Evolutionary conservation across 192 early-diverging fungal species (phyloP), one percentile per base, ranked within the genome.

Genomic region (Spinellus fusiger): DNA sequence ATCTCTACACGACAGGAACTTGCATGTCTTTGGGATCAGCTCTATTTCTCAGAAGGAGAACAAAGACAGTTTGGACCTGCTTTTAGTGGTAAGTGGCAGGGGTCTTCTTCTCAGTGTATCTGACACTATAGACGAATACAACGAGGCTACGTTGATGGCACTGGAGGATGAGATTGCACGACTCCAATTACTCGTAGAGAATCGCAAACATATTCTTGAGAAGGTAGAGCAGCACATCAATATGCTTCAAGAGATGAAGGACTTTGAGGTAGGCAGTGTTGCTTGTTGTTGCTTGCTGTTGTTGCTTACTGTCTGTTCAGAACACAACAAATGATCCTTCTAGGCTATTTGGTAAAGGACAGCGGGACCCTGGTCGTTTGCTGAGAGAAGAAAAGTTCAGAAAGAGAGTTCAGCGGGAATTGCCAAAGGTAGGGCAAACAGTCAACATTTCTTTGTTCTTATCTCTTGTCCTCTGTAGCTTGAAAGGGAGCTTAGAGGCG

Each of bases 351-450:
- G 63, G 69, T 32, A 71, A 65, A 34, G 69, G 69, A 1, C 62
- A 77, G 29, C 62, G 76, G 7, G 78, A 77, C 37, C 78, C 78
- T 25, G 78, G 78, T 27, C 75, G 78, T 16, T 56, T 80, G 1
- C 59, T 80, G 16, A 63, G 75, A 3, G 78, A 80, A 33, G 78
- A 80, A 60, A 80, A 77, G 59, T 75, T 75, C 35, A 64, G 78
- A 34, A 77, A 74, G 51, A 32, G 61, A 28, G 71, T 73, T 2
- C 61, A 70, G 7, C 61, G 73, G 35, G 76, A 80, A 38, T 62
- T 80, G 25, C 78, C 78, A 6, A 74, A 68, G 60, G 57, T 64
- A 59, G 23, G 22, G 13, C 7, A 26, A 8, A 48, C 4, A 27
- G 18, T 25, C n/a, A 57, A 46, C 34, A 18, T 10, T 20, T 57